Evolutionary conservation across 192 early-diverging fungal species (phyloP).

Genomic region (Kappamyces sp.): DNA sequence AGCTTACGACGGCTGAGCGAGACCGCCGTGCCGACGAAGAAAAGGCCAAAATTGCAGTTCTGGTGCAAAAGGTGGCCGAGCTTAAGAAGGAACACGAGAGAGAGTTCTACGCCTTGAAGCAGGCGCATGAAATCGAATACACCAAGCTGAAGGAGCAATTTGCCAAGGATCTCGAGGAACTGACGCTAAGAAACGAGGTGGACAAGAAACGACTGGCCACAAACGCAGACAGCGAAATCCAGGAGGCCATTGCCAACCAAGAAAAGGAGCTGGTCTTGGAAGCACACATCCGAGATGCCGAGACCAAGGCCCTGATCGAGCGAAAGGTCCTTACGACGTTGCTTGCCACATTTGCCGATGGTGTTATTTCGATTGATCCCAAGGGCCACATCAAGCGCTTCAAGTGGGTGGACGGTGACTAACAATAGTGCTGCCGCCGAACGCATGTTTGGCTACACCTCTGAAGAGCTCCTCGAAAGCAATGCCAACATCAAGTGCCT

Average conservation of each 20-base stretch:
- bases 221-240: slow-evolving; percentile 17
- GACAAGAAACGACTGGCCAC: slow-evolving; percentile 3
- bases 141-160: slow-evolving; percentile 14
- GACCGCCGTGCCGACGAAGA: neutral
- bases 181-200: slow-evolving; percentile 16
- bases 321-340: slow-evolving; percentile 15
- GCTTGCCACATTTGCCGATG: slow-evolving; percentile 16
- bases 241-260: slow-evolving; percentile 16
- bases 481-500: slow-evolving; percentile 16
- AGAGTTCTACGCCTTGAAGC: neutral
- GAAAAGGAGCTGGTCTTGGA: slow-evolving; percentile 21
- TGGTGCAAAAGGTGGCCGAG: neutral
- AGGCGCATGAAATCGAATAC: slow-evolving; percentile 1
- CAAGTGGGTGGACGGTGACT: slow-evolving; percentile 9
- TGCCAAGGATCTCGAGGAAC: slow-evolving; percentile 1
- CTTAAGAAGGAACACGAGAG: slow-evolving; percentile 4
- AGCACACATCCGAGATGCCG: slow-evolving; percentile 14
- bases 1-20: neutral
- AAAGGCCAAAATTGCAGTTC: neutral
- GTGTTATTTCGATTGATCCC: slow-evolving; percentile 21
- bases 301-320: slow-evolving; percentile 21
- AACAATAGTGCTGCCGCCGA: slow-evolving; percentile 18
- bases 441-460: slow-evolving; percentile 24
- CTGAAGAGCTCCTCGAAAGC: slow-evolving; percentile 17
- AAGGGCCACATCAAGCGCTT: slow-evolving; percentile 15